phyloP scores from a whole-genome alignment of 2,329 filamentous ascomycete species.

The Ceratocystis diversiconidia region DNA sequence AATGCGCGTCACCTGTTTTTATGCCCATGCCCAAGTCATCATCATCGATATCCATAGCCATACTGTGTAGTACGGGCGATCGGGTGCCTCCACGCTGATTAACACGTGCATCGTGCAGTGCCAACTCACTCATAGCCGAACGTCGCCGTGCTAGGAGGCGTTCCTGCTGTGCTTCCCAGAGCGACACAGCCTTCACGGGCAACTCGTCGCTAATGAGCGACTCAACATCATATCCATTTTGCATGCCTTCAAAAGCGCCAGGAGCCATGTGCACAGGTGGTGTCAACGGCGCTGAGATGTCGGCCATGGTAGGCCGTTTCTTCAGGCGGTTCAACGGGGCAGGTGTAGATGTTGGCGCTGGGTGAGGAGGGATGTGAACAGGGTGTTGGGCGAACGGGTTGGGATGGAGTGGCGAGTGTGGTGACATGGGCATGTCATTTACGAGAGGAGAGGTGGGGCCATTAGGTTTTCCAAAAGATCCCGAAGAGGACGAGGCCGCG shows the following conservation, averaged over 20 bases:
- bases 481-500: constrained; percentile 23
- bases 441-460: constrained; percentile 16
- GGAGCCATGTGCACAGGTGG: constrained; percentile 15
- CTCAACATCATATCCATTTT: constrained; percentile 11
- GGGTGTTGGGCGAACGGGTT: constrained; percentile 14
- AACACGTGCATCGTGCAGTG: constrained; percentile 1
- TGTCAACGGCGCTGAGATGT: constrained; percentile 15
- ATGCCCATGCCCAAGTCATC: background rate
- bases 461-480: constrained; percentile 18
- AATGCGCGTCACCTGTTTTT: background rate
- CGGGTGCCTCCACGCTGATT: background rate
- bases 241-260: constrained; percentile 17
- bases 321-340: constrained; percentile 10
- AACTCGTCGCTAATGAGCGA: constrained; percentile 5
- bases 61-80: background rate
- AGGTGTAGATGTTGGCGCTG: background rate
- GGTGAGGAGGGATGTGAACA: constrained; percentile 7
- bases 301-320: constrained; percentile 20
- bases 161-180: constrained; percentile 14
- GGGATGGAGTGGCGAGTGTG: constrained; percentile 14
- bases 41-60: constrained; percentile 13
- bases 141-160: background rate
- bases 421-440: constrained; percentile 11
- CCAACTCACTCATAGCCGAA: constrained; percentile 7
- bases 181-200: constrained; percentile 8